These are phyloP conservation scores for Aspergillus fijiensis DNA, from an alignment of 2,329 filamentous ascomycete species.

Conservation along the genomic window DNA sequence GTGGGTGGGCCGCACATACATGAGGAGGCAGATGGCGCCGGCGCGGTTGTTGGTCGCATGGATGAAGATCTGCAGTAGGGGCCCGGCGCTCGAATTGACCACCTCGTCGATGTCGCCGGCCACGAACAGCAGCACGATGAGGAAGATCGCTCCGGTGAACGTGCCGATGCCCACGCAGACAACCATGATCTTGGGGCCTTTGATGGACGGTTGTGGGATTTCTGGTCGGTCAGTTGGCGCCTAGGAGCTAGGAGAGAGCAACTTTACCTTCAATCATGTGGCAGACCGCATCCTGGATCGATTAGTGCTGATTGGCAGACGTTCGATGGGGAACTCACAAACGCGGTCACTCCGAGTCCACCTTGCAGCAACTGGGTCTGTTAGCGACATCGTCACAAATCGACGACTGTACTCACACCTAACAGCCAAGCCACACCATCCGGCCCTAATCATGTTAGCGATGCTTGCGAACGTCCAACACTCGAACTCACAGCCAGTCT, in stretches of 20 bases:
- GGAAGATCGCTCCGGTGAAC: conserved; percentile 61
- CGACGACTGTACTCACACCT: conserved; percentile 28
- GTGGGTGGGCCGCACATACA: conserved; percentile 36
- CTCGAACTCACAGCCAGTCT: conserved; percentile 55
- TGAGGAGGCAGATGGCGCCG: conserved; percentile 63
- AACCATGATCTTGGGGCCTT: conserved; percentile 66
- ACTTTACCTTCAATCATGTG: conserved; percentile 45
- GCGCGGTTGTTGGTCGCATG: conserved; percentile 62
- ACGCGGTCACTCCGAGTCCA: conserved; percentile 53
- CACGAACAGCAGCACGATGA: conserved; percentile 63
- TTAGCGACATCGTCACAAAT: not conserved
- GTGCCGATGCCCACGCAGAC: conserved; percentile 63
- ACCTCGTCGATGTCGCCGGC: conserved; percentile 57
- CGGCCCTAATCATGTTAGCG: conserved; percentile 45
- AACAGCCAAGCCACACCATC: conserved; percentile 56
- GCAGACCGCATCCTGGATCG: conserved; percentile 33
- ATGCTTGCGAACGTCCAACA: no score
- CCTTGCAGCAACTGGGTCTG: conserved; percentile 44
- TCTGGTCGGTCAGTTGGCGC: conserved; percentile 21
- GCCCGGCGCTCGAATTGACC: conserved; percentile 56
- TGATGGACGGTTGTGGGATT: conserved; percentile 45
- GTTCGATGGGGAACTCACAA: conserved; percentile 34
- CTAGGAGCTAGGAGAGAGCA: no score
- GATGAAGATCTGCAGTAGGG: conserved; percentile 61
- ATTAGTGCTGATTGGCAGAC: conserved; percentile 4